Evolutionary conservation across 495 filamentous ascomycete species (phyloP).

Genomic region (Trichoderma orchidacearum): DNA sequence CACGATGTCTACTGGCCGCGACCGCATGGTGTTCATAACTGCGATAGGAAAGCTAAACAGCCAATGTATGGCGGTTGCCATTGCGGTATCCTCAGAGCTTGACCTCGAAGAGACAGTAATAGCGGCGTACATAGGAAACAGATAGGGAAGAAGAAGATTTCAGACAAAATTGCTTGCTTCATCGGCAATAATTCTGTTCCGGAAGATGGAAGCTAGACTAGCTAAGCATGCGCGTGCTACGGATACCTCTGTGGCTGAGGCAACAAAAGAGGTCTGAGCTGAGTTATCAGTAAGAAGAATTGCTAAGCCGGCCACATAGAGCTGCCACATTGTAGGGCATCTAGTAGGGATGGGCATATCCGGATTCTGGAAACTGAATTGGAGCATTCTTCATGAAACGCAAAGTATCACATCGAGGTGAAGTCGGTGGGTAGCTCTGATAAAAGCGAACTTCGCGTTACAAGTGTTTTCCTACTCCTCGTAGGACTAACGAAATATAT

Average conservation of each 20-base stretch:
- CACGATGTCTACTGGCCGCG: not conserved
- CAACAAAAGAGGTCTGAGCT: not conserved
- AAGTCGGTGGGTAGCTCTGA: no score
- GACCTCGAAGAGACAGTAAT: not conserved
- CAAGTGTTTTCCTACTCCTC: no score
- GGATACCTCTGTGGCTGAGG: not conserved
- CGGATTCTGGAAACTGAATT: no score
- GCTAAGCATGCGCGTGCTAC: not conserved
- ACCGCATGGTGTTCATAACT: not conserved
- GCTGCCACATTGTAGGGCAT: no score
- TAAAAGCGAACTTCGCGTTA: no score
- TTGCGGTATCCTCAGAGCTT: not conserved
- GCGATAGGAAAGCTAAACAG: not conserved
- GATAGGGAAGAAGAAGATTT: not conserved
- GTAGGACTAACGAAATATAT: no score
- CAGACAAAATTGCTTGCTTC: not conserved
- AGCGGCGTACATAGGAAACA: not conserved
- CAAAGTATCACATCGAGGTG: no score
- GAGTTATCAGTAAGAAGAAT: no score
- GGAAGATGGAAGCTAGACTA: not conserved
- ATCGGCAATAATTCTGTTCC: not conserved
- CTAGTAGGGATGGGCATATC: no score
- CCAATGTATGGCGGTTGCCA: not conserved
- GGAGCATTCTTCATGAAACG: no score
- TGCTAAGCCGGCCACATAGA: no score